These are phyloP conservation scores for Cytospora mali DNA, from an alignment of 2,329 filamentous ascomycete genomes.

Conservation along the genomic window DNA sequence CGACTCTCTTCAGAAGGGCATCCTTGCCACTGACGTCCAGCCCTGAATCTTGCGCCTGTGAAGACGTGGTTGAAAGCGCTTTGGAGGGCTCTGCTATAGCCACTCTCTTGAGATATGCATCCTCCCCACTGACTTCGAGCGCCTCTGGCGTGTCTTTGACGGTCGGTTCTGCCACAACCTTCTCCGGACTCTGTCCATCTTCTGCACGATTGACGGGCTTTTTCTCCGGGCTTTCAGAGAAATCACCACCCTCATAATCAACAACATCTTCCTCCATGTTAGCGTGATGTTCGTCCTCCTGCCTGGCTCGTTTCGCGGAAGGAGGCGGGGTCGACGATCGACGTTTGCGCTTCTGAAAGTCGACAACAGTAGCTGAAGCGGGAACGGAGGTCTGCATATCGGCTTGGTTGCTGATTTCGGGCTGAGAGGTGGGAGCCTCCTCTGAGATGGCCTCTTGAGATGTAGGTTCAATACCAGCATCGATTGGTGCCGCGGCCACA, in stretches of 20 bases:
- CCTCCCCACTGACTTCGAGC: conserved; percentile 2
- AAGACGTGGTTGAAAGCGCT: background rate
- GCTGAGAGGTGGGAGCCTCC: conserved; percentile 4
- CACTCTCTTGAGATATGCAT: conserved; percentile 6
- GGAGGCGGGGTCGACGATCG: conserved; percentile 65
- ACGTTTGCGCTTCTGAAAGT: conserved; percentile 64
- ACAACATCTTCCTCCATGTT: conserved; percentile 34
- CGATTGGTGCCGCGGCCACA: background rate
- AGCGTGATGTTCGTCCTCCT: conserved; percentile 39
- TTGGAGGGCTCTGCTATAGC: conserved; percentile 12
- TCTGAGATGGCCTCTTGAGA: conserved; percentile 32
- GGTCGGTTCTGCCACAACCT: background rate
- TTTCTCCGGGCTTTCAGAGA: conserved; percentile 23
- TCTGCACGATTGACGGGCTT: conserved; percentile 7
- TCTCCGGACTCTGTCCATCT: background rate
- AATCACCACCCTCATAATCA: conserved; percentile 35
- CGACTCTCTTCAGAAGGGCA: conserved; percentile 4
- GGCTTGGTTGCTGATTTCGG: conserved; percentile 9
- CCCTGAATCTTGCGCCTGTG: background rate
- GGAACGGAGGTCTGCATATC: conserved; percentile 14
- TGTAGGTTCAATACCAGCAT: background rate
- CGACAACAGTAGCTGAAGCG: conserved; percentile 37
- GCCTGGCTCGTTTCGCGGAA: conserved; percentile 52
- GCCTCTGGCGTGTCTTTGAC: background rate
- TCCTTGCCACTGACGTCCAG: conserved; percentile 8